Evolutionary conservation across 2,329 filamentous ascomycete genomes (phyloP).

Genomic region (Botrytis cinerea): DNA sequence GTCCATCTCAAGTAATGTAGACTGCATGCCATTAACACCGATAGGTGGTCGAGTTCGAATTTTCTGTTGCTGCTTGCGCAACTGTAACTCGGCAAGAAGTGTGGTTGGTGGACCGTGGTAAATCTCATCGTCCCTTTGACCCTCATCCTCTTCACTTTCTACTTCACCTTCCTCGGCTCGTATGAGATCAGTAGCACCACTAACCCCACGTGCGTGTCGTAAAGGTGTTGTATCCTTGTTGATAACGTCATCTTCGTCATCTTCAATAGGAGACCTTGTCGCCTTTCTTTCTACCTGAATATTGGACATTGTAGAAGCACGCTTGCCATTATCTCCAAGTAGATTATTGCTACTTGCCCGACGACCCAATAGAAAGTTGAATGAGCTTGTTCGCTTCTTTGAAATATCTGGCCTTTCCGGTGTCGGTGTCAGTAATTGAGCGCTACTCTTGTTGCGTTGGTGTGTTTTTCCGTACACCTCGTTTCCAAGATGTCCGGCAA

Average conservation of each 20-base stretch:
- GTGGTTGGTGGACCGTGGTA: conserved; percentile 81
- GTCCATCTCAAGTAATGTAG: conserved; percentile 87
- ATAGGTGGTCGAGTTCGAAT: conserved; percentile 71
- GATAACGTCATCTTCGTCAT: conserved; percentile 35
- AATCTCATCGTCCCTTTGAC: conserved; percentile 46
- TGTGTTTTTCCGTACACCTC: conserved; percentile 70
- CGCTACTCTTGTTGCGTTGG: conserved; percentile 53
- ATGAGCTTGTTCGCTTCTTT: conserved; percentile 52
- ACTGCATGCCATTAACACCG: conserved; percentile 75
- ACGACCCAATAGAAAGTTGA: conserved; percentile 48
- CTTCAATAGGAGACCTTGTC: conserved; percentile 30
- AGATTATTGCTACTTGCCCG: conserved; percentile 34
- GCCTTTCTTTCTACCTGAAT: conserved; percentile 29
- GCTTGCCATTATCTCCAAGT: conserved; percentile 30
- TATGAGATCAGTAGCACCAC: conserved; percentile 28
- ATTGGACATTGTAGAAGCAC: conserved; percentile 34
- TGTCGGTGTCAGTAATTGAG: conserved; percentile 40
- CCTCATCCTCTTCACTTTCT: conserved; percentile 50
- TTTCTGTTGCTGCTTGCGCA: conserved; percentile 87
- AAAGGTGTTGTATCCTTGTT: conserved; percentile 32
- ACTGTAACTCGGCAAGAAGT: conserved; percentile 84
- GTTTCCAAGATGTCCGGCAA: conserved; percentile 71
- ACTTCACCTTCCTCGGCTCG: conserved; percentile 42
- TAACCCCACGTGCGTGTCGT: conserved; percentile 26
- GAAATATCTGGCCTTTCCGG: conserved; percentile 27